Evolutionary conservation across 2,329 filamentous ascomycete species (phyloP).

Genomic region (Neoarthrinium moseri): DNA sequence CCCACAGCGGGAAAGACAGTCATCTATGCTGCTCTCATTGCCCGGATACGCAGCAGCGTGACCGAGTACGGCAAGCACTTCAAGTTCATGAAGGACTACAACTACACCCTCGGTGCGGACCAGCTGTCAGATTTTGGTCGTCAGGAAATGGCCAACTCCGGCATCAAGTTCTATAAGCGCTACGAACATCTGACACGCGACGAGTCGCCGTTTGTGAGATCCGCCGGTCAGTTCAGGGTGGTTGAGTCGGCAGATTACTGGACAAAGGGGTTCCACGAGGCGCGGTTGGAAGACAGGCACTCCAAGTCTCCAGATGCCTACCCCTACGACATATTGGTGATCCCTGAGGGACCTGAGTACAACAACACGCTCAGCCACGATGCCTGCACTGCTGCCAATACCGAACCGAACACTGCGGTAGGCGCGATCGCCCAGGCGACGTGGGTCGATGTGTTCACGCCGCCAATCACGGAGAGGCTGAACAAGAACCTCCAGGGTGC

Average conservation of each 20-base stretch:
- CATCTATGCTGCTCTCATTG: slow-evolving; percentile 62
- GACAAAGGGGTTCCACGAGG: slow-evolving; percentile 68
- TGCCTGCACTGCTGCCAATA: slow-evolving; percentile 69
- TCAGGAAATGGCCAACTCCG: slow-evolving; percentile 71
- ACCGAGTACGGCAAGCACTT: slow-evolving; percentile 61
- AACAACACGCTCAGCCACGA: slow-evolving; percentile 85
- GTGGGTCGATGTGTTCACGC: slow-evolving; percentile 65
- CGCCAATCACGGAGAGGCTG: slow-evolving; percentile 66
- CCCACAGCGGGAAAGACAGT: slow-evolving; percentile 69
- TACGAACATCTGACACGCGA: slow-evolving; percentile 63
- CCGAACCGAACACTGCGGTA: slow-evolving; percentile 47
- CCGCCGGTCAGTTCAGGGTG: slow-evolving; percentile 68
- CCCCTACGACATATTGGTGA: slow-evolving; percentile 58
- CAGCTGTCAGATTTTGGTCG: slow-evolving; percentile 67
- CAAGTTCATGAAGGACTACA: slow-evolving; percentile 69
- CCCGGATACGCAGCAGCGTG: slow-evolving; percentile 59
- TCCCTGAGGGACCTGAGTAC: slow-evolving; percentile 62
- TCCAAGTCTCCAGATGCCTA: slow-evolving; percentile 42
- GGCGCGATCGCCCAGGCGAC: slow-evolving; percentile 48
- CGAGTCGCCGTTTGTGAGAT: slow-evolving; percentile 68
- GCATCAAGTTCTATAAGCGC: slow-evolving; percentile 70
- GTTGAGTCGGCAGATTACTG: slow-evolving; percentile 74
- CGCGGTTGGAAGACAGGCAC: slow-evolving; percentile 39
- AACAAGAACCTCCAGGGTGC: slow-evolving; percentile 68
- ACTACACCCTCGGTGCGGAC: slow-evolving; percentile 69